phyloP scores from a whole-genome alignment of 371 early-diverging fungal genomes.

The Mucor indicus region DNA sequence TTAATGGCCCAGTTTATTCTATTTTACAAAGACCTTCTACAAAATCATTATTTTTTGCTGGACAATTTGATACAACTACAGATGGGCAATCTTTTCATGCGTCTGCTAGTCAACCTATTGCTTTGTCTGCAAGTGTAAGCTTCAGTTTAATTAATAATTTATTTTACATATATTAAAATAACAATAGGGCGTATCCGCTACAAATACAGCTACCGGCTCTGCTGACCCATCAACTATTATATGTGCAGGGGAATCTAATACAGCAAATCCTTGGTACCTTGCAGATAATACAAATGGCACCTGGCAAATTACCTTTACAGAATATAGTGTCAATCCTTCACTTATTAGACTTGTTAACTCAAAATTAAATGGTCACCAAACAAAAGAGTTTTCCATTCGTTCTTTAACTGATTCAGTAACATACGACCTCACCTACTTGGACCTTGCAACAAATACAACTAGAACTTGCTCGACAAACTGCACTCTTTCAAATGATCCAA shows the following conservation, averaged over 20 bases:
- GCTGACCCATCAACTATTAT: conserved; percentile 46
- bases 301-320: conserved; percentile 57
- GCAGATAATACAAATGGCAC: conserved; percentile 62
- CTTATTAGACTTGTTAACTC: conserved; percentile 70
- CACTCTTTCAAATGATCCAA: conserved; percentile 44
- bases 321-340: conserved; percentile 59
- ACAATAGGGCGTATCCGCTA: conserved; percentile 22
- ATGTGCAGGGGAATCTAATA: conserved; percentile 41
- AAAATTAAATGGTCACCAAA: conserved; percentile 54
- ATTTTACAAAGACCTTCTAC: conserved; percentile 24
- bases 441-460: conserved; percentile 43
- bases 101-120: conserved; percentile 43
- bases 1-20: conserved; percentile 50
- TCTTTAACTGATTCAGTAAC: conserved; percentile 9
- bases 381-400: conserved; percentile 57
- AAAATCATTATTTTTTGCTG: conserved; percentile 37
- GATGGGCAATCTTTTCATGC: conserved; percentile 38
- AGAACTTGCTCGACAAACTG: conserved; percentile 60
- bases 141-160: neutral
- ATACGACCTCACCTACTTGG: conserved; percentile 60
- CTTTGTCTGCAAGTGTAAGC: conserved; percentile 21
- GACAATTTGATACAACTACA: conserved; percentile 40
- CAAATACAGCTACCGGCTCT: conserved; percentile 30
- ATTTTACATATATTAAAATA: no score
- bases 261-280: conserved; percentile 57